Evolutionary conservation across 2,329 filamentous ascomycete species (phyloP).

Genomic region (Verticillium nonalfalfae): DNA sequence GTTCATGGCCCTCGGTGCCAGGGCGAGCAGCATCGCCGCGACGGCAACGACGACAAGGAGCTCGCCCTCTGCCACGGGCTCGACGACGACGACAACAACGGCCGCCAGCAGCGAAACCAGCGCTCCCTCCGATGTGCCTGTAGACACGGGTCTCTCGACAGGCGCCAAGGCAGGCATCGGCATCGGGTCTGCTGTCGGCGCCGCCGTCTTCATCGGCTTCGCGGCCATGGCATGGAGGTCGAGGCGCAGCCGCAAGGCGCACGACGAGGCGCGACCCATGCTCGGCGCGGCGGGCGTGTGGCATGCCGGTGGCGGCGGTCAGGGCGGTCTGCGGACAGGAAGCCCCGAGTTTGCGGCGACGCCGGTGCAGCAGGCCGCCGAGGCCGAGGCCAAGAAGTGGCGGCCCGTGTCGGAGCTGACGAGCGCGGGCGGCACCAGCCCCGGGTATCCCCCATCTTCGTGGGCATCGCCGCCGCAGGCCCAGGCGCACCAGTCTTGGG

Average conservation of each 20-base stretch:
- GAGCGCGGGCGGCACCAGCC: not conserved
- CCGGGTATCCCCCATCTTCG: constrained; percentile 1
- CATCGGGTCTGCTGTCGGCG: constrained; percentile 25
- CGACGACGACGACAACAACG: not conserved
- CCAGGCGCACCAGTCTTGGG: not conserved
- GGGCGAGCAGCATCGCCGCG: constrained; percentile 3
- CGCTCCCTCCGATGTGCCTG: not conserved
- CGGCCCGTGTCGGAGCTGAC: not conserved
- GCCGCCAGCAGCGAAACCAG: not conserved
- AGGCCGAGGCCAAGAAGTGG: not conserved
- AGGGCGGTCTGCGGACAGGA: not conserved
- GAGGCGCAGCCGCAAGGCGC: constrained; percentile 6
- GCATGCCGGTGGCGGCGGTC: not conserved
- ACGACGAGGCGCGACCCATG: constrained; percentile 11
- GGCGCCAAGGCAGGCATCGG: constrained; percentile 32
- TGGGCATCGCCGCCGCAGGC: constrained; percentile 4
- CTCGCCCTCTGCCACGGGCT: constrained; percentile 5
- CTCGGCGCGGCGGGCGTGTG: constrained; percentile 5
- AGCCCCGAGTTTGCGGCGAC: constrained; percentile 5
- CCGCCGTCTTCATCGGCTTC: constrained; percentile 10
- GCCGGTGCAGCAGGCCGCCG: not conserved
- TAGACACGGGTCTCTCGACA: constrained; percentile 20
- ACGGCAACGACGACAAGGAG: not conserved
- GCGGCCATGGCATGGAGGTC: constrained; percentile 6
- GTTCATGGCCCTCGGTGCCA: constrained; percentile 24